Evolutionary conservation across 192 early-diverging fungal species (phyloP), one percentile per base, ranked within the genome.

Genomic region (Chytriomyces confervae): DNA sequence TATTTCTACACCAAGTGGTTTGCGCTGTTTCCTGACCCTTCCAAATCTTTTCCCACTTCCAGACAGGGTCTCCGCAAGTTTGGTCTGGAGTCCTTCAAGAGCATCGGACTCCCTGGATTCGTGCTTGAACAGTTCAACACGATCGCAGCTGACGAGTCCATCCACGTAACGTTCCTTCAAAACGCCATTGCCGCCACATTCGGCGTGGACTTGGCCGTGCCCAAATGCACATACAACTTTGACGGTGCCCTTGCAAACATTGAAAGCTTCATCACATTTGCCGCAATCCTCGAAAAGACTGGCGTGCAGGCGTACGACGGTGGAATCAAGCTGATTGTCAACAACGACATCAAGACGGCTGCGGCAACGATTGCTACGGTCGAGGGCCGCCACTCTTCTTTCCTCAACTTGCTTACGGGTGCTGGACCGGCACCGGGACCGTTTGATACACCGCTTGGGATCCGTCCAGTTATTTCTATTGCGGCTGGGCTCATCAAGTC

Each of bases 271-370:
- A 45, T 89, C 11, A 69, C 78, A 1, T 76, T 83, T 60, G 85
- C 86, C 6, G 75, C 79, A 13, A 78, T 85, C 23, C 76, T 90
- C 23, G 86, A 90, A 66, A 61, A 77, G 0, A 86, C 84, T 5
- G 89, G 87, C 66, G 88, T 87, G 51, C 72, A 67, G 20, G 89
- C 89, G 7, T 89, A 89, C 78, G 74, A 66, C 61, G 89, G 89
- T n/a, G 86, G 78, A 9, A 63, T 81, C 77, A 62, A 74, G 16
- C 85, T 86, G 45, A 72, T 86, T 67, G 18, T 13, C 5, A 47
- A 62, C 53, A 69, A 77, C 68, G 70, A 82, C 57, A 47, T 89
- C 47, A 76, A 84, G 77, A 89, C 80, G 5, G 87, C 85, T 18
- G 87, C 74, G 62, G 88, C 83, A 0, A 45, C 85, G 24, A 89